Percentiles rank a stretch among this genome's conserved stretches.
Evolutionary conservation across 2,329 filamentous ascomycete species (phyloP).

Genomic region (Beauveria medogensis): DNA sequence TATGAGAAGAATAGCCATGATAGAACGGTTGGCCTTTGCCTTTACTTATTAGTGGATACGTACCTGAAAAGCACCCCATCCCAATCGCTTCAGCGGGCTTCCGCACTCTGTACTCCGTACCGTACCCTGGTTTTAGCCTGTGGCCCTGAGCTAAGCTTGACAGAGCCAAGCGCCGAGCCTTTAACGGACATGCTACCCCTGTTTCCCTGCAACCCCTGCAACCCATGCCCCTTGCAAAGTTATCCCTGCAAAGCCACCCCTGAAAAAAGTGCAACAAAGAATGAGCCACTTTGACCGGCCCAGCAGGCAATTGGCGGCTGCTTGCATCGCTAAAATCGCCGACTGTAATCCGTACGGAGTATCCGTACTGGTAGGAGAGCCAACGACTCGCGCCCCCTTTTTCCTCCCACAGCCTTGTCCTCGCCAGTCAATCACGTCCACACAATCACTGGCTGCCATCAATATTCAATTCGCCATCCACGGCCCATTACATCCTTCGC

Average conservation of each 20-base stretch:
- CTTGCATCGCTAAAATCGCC: neutral
- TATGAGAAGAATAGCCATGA: too few species aligned
- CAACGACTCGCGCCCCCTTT: neutral
- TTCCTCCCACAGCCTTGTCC: neutral
- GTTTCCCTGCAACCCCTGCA: neutral
- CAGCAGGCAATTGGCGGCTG: neutral
- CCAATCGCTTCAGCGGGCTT: neutral
- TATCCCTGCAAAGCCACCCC: neutral
- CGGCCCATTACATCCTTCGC: neutral
- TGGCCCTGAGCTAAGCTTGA: neutral
- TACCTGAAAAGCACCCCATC: neutral
- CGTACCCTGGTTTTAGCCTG: neutral
- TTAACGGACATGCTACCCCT: neutral
- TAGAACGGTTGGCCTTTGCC: neutral
- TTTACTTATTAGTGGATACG: neutral
- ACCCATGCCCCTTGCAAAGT: neutral
- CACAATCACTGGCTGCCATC: neutral
- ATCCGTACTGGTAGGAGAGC: too few species aligned
- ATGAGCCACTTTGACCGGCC: too few species aligned
- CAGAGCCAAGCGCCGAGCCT: neutral
- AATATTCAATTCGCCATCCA: neutral
- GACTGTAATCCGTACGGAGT: too few species aligned
- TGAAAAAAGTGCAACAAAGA: too few species aligned
- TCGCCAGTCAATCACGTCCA: neutral
- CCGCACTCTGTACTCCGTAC: too few species aligned